phyloP scores from a whole-genome alignment of 2,329 filamentous ascomycete genomes.

The Emmonsiellopsis sp. region DNA sequence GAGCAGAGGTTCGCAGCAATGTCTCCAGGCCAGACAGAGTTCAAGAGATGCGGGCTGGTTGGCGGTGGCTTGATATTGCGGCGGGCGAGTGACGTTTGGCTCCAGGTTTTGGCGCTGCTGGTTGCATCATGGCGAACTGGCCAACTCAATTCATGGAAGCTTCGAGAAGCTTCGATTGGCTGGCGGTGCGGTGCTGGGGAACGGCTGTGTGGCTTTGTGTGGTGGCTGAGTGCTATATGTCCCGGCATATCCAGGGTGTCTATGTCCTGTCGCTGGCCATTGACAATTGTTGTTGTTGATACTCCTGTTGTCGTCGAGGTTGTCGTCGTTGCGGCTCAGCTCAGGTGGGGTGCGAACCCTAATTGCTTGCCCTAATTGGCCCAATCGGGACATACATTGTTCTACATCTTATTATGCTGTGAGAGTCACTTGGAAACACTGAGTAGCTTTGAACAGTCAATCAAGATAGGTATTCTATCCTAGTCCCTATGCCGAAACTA shows the following conservation, averaged over 20 bases:
- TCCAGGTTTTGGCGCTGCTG: neutral
- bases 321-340: neutral
- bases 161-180: slow-evolving; percentile 29
- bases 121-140: slow-evolving; percentile 3
- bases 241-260: neutral
- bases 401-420: neutral
- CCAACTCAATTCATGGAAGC: slow-evolving; percentile 17
- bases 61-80: too few relatives aligned
- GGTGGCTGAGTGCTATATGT: too few relatives aligned
- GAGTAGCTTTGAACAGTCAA: too few relatives aligned
- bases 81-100: too few relatives aligned
- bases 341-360: neutral
- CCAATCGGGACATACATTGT: neutral
- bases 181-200: neutral
- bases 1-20: too few relatives aligned
- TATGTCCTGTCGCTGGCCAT: neutral
- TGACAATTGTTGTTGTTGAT: neutral
- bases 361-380: slow-evolving; percentile 3
- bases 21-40: too few relatives aligned
- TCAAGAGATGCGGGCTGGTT: too few relatives aligned
- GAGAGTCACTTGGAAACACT: too few relatives aligned
- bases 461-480: too few relatives aligned
- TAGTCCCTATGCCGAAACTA: slow-evolving; percentile 42
- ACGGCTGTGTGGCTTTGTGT: too few relatives aligned
- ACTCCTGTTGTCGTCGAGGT: neutral